Conservation (phyloP, 2,329 filamentous ascomycete species). For the Botrytis deweyae region DNA sequence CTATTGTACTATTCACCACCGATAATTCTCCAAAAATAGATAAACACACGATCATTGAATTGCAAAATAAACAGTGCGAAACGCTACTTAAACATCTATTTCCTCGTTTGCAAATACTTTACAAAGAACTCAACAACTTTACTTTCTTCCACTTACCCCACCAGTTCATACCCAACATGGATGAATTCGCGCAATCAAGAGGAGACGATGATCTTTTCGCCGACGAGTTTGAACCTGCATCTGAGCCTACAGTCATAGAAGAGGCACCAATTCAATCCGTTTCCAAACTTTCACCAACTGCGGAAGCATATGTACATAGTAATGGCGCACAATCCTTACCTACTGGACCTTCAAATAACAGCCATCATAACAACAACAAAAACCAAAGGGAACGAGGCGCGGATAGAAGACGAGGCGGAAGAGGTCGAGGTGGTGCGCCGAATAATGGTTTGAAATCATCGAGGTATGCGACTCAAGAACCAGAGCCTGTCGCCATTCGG, state of each 20-base stretch:
- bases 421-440: constrained; percentile 21
- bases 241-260: constrained; percentile 29
- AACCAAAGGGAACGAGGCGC: constrained; percentile 23
- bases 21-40: not conserved
- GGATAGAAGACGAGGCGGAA: constrained; percentile 23
- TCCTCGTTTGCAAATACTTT: not conserved
- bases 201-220: constrained; percentile 40
- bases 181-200: constrained; percentile 40
- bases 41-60: not conserved
- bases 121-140: not conserved
- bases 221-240: constrained; percentile 39
- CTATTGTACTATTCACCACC: not conserved
- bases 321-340: constrained; percentile 11
- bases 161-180: constrained; percentile 28
- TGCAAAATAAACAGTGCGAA: not conserved
- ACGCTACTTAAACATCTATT: not conserved
- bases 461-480: constrained; percentile 28
- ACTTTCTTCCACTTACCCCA: not conserved
- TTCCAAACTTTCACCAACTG: constrained; percentile 2
- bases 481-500: not conserved
- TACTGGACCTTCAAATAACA: constrained; percentile 10
- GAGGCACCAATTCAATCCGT: constrained; percentile 14
- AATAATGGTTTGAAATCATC: constrained; percentile 30
- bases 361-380: not conserved
- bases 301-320: constrained; percentile 1